Conservation (phyloP, 257 asterid genomes). For the Craterostigma plantagineum region DNA sequence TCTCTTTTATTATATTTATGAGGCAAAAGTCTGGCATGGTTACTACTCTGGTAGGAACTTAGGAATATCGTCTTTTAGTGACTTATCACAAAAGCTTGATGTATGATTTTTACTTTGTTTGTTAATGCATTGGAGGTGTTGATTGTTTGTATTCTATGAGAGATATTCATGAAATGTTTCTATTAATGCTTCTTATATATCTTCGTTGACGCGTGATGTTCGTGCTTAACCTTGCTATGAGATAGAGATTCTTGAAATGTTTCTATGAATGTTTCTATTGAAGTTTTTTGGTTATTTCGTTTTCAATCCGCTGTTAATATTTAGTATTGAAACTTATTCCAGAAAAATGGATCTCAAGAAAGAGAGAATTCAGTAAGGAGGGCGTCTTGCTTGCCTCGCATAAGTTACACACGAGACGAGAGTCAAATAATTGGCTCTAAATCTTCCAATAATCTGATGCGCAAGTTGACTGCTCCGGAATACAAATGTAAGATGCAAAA, state of each 20-base stretch:
- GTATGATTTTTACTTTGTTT: too few species aligned
- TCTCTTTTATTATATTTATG: background rate
- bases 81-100: too few species aligned
- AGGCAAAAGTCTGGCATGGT: slow-evolving; percentile 4
- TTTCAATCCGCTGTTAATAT: slow-evolving; percentile 5
- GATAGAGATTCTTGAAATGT: too few species aligned
- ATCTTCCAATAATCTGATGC: slow-evolving; percentile 40
- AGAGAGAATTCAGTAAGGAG: slow-evolving; percentile 65
- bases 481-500: slow-evolving; percentile 39
- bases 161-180: too few species aligned
- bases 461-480: slow-evolving; percentile 65
- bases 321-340: slow-evolving; percentile 9
- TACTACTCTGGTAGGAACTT: slow-evolving; percentile 1
- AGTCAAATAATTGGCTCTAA: slow-evolving; percentile 41
- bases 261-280: too few species aligned
- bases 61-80: background rate
- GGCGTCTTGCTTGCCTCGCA: slow-evolving; percentile 35
- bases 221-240: background rate
- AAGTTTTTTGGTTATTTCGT: slow-evolving; percentile 3
- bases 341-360: slow-evolving; percentile 75
- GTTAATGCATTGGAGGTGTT: too few species aligned
- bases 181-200: too few species aligned
- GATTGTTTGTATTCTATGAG: too few species aligned
- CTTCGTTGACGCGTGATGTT: too few species aligned
- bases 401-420: slow-evolving; percentile 47